phyloP scores from a whole-genome alignment of 495 filamentous ascomycete genomes.

The Penicillium samsonianum region DNA sequence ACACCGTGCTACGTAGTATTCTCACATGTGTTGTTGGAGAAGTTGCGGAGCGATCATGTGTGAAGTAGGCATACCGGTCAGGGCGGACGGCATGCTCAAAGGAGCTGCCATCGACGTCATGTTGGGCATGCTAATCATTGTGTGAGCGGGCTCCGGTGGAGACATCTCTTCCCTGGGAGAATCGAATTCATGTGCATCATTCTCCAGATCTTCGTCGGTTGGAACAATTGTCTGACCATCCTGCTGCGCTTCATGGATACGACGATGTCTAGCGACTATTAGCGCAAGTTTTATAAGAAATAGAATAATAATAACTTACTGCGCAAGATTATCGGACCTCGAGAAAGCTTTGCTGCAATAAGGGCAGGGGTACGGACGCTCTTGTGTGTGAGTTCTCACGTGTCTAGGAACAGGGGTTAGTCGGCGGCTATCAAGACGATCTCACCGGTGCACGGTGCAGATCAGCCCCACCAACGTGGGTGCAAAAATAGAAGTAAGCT shows the following conservation, averaged over 20 bases:
- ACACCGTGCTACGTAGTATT: background rate
- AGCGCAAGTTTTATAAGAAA: constrained; percentile 7
- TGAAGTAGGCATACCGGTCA: constrained; percentile 38
- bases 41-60: constrained; percentile 51
- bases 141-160: constrained; percentile 39
- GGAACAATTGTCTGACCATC: constrained; percentile 62
- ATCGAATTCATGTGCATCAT: constrained; percentile 69
- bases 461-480: constrained; percentile 19
- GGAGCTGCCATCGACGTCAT: constrained; percentile 44
- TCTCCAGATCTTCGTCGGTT: constrained; percentile 77
- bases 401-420: constrained; percentile 69
- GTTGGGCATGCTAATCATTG: constrained; percentile 37
- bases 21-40: constrained; percentile 50
- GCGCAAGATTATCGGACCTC: constrained; percentile 95
- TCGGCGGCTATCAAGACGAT: constrained; percentile 58
- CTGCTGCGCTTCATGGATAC: constrained; percentile 82
- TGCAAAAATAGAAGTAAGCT: constrained; percentile 43
- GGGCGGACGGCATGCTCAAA: constrained; percentile 41
- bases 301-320: constrained; percentile 60
- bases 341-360: constrained; percentile 99
- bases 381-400: constrained; percentile 98
- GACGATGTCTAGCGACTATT: constrained; percentile 69
- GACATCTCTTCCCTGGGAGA: constrained; percentile 76
- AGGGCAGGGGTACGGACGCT: constrained; percentile 94
- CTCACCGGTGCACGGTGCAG: constrained; percentile 24